These are phyloP conservation scores for Diaporthe ilicicola DNA, from an alignment of 2,329 filamentous ascomycete species.

Conservation along the genomic window DNA sequence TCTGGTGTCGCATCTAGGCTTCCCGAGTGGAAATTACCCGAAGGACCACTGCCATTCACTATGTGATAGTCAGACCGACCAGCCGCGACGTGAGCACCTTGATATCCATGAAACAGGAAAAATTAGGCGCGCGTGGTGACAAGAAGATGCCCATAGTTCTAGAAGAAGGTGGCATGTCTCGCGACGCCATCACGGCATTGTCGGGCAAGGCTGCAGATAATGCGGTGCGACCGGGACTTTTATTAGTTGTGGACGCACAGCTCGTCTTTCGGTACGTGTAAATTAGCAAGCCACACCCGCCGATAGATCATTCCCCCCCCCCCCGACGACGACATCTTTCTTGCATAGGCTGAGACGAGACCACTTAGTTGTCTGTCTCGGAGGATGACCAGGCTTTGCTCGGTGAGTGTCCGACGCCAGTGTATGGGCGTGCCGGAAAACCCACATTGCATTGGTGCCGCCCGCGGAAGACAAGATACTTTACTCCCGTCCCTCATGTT, in stretches of 20 bases:
- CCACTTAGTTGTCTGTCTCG: neutral
- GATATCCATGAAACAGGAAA: conserved; percentile 11
- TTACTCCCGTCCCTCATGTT: neutral
- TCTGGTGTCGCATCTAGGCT: neutral
- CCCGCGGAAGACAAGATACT: no score
- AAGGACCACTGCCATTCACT: neutral
- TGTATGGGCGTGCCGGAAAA: neutral
- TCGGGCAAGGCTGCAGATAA: neutral
- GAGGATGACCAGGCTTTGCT: neutral
- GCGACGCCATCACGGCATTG: neutral
- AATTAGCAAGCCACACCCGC: neutral
- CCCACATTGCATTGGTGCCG: neutral
- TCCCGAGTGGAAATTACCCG: conserved; percentile 1
- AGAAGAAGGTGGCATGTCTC: conserved; percentile 9
- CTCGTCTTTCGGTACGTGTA: neutral
- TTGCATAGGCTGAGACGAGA: conserved; percentile 10
- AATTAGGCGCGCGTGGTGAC: neutral
- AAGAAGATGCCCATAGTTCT: conserved; percentile 2
- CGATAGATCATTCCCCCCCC: neutral
- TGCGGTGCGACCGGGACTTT: conserved; percentile 12
- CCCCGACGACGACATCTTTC: neutral
- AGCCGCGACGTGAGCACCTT: neutral
- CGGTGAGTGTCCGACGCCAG: conserved; percentile 7
- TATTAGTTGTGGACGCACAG: conserved; percentile 2
- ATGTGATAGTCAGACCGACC: neutral